Evolutionary conservation across 306 rosid species (phyloP).

Genomic region (Vigna reflexopilosa): DNA sequence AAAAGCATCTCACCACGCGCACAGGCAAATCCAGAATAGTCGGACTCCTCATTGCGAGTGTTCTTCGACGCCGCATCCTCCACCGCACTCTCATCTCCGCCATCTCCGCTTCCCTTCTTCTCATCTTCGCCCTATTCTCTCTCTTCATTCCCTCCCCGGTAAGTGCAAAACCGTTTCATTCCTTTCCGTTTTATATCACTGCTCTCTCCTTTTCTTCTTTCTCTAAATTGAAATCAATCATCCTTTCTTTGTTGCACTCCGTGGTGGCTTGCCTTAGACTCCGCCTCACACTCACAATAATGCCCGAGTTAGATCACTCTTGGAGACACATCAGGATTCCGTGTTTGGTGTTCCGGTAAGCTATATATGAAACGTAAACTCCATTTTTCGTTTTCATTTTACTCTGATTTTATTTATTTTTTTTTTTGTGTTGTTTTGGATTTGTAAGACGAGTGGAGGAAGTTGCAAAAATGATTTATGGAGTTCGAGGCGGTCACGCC

Average conservation of each 20-base stretch:
- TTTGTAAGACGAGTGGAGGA: slow-evolving; percentile 55
- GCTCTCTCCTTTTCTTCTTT: neutral
- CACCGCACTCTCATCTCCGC: slow-evolving; percentile 63
- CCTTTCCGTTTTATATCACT: neutral
- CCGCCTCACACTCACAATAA: slow-evolving; percentile 35
- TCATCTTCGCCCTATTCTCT: slow-evolving; percentile 58
- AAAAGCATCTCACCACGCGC: slow-evolving; percentile 19
- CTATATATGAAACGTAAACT: neutral
- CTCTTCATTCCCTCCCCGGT: slow-evolving; percentile 50
- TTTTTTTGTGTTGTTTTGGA: neutral
- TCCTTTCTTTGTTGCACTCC: neutral
- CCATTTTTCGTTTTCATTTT: slow-evolving; percentile 8
- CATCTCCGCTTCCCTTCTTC: slow-evolving; percentile 58
- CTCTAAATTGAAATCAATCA: neutral
- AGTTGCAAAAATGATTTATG: slow-evolving; percentile 66
- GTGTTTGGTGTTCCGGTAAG: slow-evolving; percentile 54
- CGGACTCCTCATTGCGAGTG: slow-evolving; percentile 39
- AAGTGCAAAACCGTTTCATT: slow-evolving; percentile 17
- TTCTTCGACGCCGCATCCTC: slow-evolving; percentile 51
- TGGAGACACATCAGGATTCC: slow-evolving; percentile 37
- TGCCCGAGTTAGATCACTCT: slow-evolving; percentile 31
- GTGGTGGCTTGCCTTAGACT: neutral
- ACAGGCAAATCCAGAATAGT: slow-evolving; percentile 23
- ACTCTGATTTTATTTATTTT: neutral
- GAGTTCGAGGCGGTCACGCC: slow-evolving; percentile 57